Base-by-base conservation (phyloP, 2,329 filamentous ascomycete species). In the Tricladium varicosporioides region DNA sequence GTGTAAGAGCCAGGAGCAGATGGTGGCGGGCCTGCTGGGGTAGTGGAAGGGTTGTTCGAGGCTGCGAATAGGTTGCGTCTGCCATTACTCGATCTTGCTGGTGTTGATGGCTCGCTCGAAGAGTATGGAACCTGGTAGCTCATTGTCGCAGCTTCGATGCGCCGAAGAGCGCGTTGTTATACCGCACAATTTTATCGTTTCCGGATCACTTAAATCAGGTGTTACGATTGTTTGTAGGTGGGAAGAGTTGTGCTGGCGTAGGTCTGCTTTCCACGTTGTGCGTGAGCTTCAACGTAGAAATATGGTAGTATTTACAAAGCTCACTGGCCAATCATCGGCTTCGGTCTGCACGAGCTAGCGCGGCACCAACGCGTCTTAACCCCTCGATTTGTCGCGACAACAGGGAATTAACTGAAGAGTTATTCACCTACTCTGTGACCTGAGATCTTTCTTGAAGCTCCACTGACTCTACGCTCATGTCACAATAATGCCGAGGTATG, bases 21-120 rank as follows among this genome's bases (percentile, higher is more conserved):
- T 22, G 80, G 81, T 1, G 82, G 81, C 57, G 75, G 76, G 43
- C 80, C 82, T 48, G 79, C 80, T 52, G 82, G 82, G 14, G 82
- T 85, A 16, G 80, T 83, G 5, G 82, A 84, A 46, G 78, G 74
- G 43, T 72, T 70, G 33, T 71, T 70, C 43, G 66, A 64, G 43
- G 58, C 60, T 31, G 62, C 67, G 56, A 70, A 71, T 43, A 63
- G 65, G 22, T 48, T 48, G 46, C 64, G 63, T 27, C 59, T 61
- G 53, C 61, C 62, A 64, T 67, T 63, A 48, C 60, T 62, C 22
- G 66, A 62, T 49, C 57, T 66, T 60, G 64, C 66, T 58, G 72
- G 72, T 53, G 72, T 74, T 49, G 71, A 71, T 13, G 70, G 70
- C n/a, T 67, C 69, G 51, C 67, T 70, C 13, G 66, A 67, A 19